Base-by-base conservation (phyloP, 768 basidiomycete genomes). In the Boletus speciosus region DNA sequence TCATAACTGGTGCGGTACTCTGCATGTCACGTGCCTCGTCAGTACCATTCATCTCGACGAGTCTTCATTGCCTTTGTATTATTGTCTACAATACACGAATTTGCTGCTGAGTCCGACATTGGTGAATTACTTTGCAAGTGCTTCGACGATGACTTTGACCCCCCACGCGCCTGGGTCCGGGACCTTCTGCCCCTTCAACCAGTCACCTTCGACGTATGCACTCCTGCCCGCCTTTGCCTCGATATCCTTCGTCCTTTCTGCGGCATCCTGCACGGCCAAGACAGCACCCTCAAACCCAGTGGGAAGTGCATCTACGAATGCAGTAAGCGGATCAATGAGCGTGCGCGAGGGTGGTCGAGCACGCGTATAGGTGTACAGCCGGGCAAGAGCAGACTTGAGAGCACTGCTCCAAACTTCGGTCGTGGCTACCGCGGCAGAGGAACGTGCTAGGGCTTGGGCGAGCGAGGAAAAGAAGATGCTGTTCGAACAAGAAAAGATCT, bases 91-190 rank as follows among this genome's bases (percentile, higher is more conserved):
- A 23, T 55, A 39, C 51, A 40, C 8, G 6, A 9, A 9, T 29
- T 8, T 37, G 11, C 8, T 32, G 2, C 16, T 47, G 19, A 19
- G 6, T 21, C 7, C 21, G 10, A 5, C 29, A 9, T n/a, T 10
- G 27, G 16, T 6, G 43, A 29, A 19, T 31, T 38, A 63, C 36
- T 46, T 46, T 19, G 54, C 53, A 40, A 89, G 69, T 38, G 76
- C 81, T 66, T 88, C 81, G 53, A 93, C 61, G 52, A 92, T 81
- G 9, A 79, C 78, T 64, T 86, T 88, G 51, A 96, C 83, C 42
- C 92, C 93, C 90, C 92, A 93, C 31, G 94, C 94, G 36, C 94
- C 94, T 0, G 93, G 93, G 72, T 98, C 93, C 2, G 92, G 73
- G 21, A 90, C 78, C 37, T 73, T 76, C 68, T 86, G 77, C 51